phyloP scores from a whole-genome alignment of 2,329 filamentous ascomycete genomes.

The Xylariaceae sp. region DNA sequence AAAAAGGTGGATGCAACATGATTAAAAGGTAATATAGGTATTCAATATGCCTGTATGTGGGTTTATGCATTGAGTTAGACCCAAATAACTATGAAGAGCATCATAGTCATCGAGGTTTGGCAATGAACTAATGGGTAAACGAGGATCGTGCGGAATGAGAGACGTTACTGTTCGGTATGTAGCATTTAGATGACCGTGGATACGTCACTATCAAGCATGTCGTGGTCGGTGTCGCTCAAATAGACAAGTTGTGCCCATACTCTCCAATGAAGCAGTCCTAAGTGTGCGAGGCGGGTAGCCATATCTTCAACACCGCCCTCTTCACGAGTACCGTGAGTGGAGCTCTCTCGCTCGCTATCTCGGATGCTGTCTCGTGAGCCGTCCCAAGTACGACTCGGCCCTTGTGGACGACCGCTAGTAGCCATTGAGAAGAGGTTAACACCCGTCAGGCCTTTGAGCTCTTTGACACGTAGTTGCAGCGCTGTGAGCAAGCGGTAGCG shows the following conservation, averaged over 20 bases:
- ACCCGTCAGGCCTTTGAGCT: conserved; percentile 60
- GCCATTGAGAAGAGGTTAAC: conserved; percentile 62
- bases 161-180: not conserved
- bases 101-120: not conserved
- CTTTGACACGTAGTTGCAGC: conserved; percentile 56
- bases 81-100: not conserved
- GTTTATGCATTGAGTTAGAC: conserved; percentile 3
- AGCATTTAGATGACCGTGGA: conserved; percentile 35
- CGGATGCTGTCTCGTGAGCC: conserved; percentile 37
- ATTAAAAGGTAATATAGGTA: conserved; percentile 22
- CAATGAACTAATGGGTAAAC: not conserved
- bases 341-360: conserved; percentile 41
- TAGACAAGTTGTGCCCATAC: conserved; percentile 85
- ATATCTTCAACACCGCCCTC: conserved; percentile 69
- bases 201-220: conserved; percentile 34
- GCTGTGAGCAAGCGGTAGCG: conserved; percentile 56
- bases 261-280: conserved; percentile 87
- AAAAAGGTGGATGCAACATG: conserved; percentile 10
- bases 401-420: conserved; percentile 57
- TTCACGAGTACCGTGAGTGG: conserved; percentile 53
- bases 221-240: conserved; percentile 43
- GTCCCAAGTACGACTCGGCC: conserved; percentile 46
- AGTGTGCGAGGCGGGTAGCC: conserved; percentile 79
- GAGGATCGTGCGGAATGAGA: not conserved
- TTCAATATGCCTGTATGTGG: conserved; percentile 4